These are phyloP conservation scores for Pilobolus umbonatus DNA, from an alignment of 192 early-diverging fungal species.

Conservation along the genomic window DNA sequence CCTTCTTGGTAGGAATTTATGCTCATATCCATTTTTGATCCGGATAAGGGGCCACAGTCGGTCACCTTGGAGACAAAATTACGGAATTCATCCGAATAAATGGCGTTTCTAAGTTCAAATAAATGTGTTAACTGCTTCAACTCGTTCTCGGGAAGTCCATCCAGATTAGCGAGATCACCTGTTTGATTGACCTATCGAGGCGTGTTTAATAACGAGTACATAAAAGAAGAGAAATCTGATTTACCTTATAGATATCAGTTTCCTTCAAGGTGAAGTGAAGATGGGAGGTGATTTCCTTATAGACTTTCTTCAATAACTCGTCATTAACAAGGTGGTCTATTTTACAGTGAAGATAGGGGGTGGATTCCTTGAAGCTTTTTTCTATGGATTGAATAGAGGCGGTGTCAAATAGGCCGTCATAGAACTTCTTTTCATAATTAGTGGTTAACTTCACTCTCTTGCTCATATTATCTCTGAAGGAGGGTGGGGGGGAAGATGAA, in stretches of 20 bases:
- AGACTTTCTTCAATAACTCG: slow-evolving; percentile 53
- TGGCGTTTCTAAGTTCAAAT: slow-evolving; percentile 61
- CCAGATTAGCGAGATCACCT: slow-evolving; percentile 77
- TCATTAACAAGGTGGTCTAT: slow-evolving; percentile 59
- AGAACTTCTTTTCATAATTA: not conserved
- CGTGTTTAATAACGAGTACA: not conserved
- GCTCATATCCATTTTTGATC: slow-evolving; percentile 67
- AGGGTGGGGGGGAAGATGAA: not conserved
- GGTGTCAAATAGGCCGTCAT: not conserved
- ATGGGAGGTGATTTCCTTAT: slow-evolving; percentile 52
- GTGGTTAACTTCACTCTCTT: not conserved
- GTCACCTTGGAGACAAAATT: slow-evolving; percentile 61
- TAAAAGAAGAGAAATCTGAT: not conserved
- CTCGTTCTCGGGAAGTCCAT: slow-evolving; percentile 61
- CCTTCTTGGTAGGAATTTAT: slow-evolving; percentile 66
- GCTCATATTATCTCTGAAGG: not conserved
- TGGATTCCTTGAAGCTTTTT: slow-evolving; percentile 23
- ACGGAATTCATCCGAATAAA: slow-evolving; percentile 73
- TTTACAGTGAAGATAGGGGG: slow-evolving; percentile 60
- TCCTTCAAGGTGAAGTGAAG: slow-evolving; percentile 77
- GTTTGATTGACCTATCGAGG: slow-evolving; percentile 56
- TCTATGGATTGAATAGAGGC: slow-evolving; percentile 1
- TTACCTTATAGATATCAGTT: slow-evolving; percentile 73
- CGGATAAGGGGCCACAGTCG: slow-evolving; percentile 62
- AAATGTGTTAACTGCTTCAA: slow-evolving; percentile 45